A percentile compares a stretch with the other conserved stretches of the same genome.
Evolutionary conservation across 441 rosid species (phyloP).

Genomic region (Daphne laureola): DNA sequence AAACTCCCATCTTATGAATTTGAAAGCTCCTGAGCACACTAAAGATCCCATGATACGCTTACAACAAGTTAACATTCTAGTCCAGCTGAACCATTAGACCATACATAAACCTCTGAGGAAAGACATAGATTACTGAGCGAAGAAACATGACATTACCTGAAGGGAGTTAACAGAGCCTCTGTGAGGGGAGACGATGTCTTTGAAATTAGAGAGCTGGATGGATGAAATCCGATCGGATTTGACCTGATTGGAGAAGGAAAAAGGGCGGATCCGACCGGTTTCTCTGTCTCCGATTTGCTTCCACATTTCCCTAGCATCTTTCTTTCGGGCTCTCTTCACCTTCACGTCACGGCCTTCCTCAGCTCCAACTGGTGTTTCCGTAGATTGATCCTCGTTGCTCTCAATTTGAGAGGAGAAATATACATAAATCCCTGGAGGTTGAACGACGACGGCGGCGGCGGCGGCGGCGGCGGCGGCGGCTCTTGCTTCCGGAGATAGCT

Average conservation of each 20-base stretch:
- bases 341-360: conserved; percentile 1
- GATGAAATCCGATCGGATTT: conserved; percentile 45
- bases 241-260: conserved; percentile 50
- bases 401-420: neutral
- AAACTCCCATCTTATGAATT: no score
- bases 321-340: conserved; percentile 15
- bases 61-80: no score
- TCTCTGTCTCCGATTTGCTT: conserved; percentile 74
- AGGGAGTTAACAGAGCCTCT: conserved; percentile 83
- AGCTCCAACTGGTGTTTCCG: conserved; percentile 3
- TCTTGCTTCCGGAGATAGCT: neutral
- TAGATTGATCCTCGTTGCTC: conserved; percentile 1
- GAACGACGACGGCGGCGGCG: no score
- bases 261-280: conserved; percentile 57
- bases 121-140: no score
- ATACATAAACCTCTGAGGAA: no score
- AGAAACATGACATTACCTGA: conserved; percentile 36
- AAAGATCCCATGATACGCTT: no score
- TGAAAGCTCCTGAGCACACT: no score
- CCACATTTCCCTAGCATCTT: conserved; percentile 96
- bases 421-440: neutral
- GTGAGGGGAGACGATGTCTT: conserved; percentile 79
- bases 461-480: no score
- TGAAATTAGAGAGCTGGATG: conserved; percentile 69
- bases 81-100: no score